Conservation (phyloP, 352 stramenopile species). For the Pythium scleroteichum region DNA sequence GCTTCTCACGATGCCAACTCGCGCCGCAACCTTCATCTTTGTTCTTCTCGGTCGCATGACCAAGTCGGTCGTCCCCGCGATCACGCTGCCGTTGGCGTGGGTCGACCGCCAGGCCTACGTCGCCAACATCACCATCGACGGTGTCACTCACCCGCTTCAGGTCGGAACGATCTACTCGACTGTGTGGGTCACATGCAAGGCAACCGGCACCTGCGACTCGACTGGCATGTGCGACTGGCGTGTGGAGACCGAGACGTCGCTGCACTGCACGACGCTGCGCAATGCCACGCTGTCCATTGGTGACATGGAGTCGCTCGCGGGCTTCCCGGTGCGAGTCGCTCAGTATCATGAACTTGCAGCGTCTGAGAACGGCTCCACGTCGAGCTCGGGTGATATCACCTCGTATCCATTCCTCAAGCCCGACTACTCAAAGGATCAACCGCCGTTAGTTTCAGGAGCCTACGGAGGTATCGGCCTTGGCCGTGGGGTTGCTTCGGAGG, state of each 20-base stretch:
- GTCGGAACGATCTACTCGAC: slow-evolving; percentile 5
- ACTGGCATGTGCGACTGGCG: neutral
- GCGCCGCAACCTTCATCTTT: neutral
- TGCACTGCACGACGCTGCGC: neutral
- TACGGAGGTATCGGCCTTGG: slow-evolving; percentile 8
- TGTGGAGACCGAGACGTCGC: neutral
- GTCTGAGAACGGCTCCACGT: neutral
- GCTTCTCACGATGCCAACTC: neutral
- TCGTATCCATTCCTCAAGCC: neutral
- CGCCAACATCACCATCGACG: slow-evolving; percentile 9
- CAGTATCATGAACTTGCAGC: slow-evolving; percentile 9
- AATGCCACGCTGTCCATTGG: neutral
- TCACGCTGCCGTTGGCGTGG: slow-evolving; percentile 9
- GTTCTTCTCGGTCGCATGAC: neutral
- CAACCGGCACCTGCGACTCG: neutral
- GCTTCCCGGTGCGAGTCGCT: neutral
- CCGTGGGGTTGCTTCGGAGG: neutral
- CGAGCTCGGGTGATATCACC: neutral
- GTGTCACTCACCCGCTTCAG: neutral
- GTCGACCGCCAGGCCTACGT: slow-evolving; percentile 16
- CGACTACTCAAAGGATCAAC: slow-evolving; percentile 2
- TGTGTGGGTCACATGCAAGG: slow-evolving; percentile 10
- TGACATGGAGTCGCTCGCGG: neutral
- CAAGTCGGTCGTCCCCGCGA: neutral
- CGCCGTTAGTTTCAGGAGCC: neutral